Conservation (phyloP, 2,329 filamentous ascomycete species). For the Clonostachys byssicola region DNA sequence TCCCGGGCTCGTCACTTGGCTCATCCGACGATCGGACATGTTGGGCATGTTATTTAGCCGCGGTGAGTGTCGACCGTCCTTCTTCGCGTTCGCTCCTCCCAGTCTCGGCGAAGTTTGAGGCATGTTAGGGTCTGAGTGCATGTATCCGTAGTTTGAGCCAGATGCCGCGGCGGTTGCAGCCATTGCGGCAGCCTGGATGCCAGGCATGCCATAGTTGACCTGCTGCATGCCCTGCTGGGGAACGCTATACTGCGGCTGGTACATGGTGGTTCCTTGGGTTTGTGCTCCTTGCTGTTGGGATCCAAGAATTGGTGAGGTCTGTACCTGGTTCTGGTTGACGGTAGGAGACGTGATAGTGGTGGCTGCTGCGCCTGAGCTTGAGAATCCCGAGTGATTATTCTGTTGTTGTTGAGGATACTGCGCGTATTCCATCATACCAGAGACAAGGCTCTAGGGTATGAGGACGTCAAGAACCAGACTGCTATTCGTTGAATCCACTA, state of each 20-base stretch:
- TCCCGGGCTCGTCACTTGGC: slow-evolving; percentile 72
- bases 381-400: slow-evolving; percentile 62
- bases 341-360: slow-evolving; percentile 70
- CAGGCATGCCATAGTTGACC: slow-evolving; percentile 66
- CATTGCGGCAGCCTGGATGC: slow-evolving; percentile 88
- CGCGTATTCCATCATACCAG: slow-evolving; percentile 69
- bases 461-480: slow-evolving; percentile 12
- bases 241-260: slow-evolving; percentile 74
- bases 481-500: slow-evolving; percentile 11
- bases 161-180: slow-evolving; percentile 87
- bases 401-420: slow-evolving; percentile 68
- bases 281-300: slow-evolving; percentile 68
- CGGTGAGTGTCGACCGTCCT: slow-evolving; percentile 71
- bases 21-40: slow-evolving; percentile 65
- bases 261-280: slow-evolving; percentile 58
- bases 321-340: slow-evolving; percentile 61
- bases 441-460: slow-evolving; percentile 13
- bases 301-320: slow-evolving; percentile 76
- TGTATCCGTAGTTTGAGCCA: slow-evolving; percentile 71
- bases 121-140: slow-evolving; percentile 66
- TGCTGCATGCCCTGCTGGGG: slow-evolving; percentile 68
- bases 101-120: slow-evolving; percentile 74
- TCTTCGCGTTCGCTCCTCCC: slow-evolving; percentile 67
- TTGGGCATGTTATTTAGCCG: slow-evolving; percentile 62
- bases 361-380: slow-evolving; percentile 48